Percentiles rank a stretch among this genome's conserved stretches.
Conservation (phyloP, 148 eudicot species). For the Rhododendron williamsianum region DNA sequence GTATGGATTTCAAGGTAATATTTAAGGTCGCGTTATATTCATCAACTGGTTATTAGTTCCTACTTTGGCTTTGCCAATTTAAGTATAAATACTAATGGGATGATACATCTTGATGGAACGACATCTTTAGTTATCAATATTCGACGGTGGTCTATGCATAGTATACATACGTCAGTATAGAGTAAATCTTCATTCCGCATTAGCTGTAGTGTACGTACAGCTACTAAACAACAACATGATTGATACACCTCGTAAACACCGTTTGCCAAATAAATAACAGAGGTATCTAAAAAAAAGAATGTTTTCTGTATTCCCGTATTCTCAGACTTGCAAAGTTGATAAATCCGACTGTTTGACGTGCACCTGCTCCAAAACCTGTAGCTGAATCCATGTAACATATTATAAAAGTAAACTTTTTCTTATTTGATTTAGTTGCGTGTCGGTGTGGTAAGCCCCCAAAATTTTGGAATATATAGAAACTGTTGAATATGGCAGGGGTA, state of each 20-base stretch:
- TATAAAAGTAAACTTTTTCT: background rate
- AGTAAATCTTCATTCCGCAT: background rate
- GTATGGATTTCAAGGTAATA: constrained; percentile 7
- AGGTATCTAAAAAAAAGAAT: background rate
- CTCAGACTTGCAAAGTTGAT: background rate
- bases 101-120: background rate
- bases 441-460: background rate
- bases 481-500: background rate
- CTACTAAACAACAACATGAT: too few relatives aligned
- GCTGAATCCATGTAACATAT: background rate
- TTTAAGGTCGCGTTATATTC: background rate
- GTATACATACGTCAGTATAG: background rate
- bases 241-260: too few relatives aligned
- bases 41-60: background rate
- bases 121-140: background rate
- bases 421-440: background rate
- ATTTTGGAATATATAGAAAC: background rate
- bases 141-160: background rate
- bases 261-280: background rate
- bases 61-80: background rate
- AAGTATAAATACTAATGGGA: background rate
- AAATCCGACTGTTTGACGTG: background rate
- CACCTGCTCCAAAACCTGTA: background rate
- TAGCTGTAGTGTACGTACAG: background rate
- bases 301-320: background rate